A percentile compares a stretch with the other conserved stretches of the same genome.
These are phyloP conservation scores for Metschnikowia peoriensis DNA, from an alignment of 805 yeast genomes.

Conservation along the genomic window DNA sequence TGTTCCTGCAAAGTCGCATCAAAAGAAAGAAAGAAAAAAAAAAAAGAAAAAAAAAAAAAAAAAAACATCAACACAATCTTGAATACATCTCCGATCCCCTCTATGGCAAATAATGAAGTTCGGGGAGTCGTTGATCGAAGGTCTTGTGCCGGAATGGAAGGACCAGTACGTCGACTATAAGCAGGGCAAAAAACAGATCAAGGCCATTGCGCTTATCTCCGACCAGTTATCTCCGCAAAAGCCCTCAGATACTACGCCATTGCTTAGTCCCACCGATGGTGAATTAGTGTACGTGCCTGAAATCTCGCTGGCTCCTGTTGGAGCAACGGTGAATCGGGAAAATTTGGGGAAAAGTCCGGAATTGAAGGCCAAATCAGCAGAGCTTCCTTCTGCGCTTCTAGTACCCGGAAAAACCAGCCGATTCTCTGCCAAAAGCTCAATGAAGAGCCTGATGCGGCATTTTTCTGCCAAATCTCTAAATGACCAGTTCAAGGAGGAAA, in stretches of 20 bases:
- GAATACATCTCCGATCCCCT: background rate
- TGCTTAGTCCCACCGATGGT: conserved; percentile 11
- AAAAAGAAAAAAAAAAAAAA: too few species aligned
- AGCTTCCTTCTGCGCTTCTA: background rate
- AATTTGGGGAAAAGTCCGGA: background rate
- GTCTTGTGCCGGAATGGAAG: conserved; percentile 85
- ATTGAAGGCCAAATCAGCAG: background rate
- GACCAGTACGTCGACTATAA: conserved; percentile 75
- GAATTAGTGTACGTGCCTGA: conserved; percentile 4
- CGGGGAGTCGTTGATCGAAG: conserved; percentile 63
- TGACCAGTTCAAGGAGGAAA: conserved; percentile 27
- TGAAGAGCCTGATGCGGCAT: conserved; percentile 7
- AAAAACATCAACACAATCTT: background rate
- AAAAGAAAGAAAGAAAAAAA: too few species aligned
- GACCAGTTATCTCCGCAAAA: conserved; percentile 13
- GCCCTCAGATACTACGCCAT: conserved; percentile 18
- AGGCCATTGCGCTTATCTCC: conserved; percentile 26
- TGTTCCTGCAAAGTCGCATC: too few species aligned
- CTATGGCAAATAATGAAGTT: conserved; percentile 52
- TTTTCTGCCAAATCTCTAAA: conserved; percentile 11
- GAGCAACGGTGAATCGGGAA: background rate
- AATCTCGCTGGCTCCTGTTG: background rate
- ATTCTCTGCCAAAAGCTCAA: background rate
- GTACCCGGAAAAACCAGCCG: background rate
- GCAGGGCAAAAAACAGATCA: conserved; percentile 53